Evolutionary conservation across 2,329 filamentous ascomycete genomes (phyloP).

Genomic region (Clarireedia monteithiana): DNA sequence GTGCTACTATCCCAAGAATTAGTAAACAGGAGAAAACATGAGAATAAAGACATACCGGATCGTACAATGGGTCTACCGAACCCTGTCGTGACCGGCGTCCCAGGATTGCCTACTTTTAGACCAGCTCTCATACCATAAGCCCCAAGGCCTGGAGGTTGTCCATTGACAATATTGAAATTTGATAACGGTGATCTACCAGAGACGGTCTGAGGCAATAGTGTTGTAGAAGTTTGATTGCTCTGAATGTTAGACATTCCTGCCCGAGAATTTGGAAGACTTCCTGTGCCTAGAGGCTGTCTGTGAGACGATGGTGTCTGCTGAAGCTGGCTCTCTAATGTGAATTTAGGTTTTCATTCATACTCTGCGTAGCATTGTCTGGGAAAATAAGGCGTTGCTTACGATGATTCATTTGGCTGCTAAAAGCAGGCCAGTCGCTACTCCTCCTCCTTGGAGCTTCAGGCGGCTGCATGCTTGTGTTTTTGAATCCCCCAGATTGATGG

Average conservation of each 20-base stretch:
- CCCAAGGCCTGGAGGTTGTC: conserved; percentile 18
- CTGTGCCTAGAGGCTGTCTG: conserved; percentile 22
- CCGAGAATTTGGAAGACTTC: conserved; percentile 10
- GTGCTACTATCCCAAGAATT: conserved; percentile 18
- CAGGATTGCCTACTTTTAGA: conserved; percentile 28
- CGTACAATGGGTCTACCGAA: conserved; percentile 15
- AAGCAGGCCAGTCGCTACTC: conserved; percentile 18
- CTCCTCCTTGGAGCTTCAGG: conserved; percentile 2
- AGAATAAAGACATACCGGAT: conserved; percentile 21
- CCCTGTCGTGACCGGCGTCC: conserved; percentile 8
- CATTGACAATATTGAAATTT: conserved; percentile 15
- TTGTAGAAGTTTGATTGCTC: conserved; percentile 11
- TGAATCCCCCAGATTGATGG: conserved; percentile 5
- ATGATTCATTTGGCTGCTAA: conserved; percentile 17
- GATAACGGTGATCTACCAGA: conserved; percentile 18
- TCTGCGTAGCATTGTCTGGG: background rate
- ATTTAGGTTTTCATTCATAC: background rate
- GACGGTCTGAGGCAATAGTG: conserved; percentile 16
- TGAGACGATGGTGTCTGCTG: conserved; percentile 27
- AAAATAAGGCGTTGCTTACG: conserved; percentile 9
- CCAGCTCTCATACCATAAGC: conserved; percentile 31
- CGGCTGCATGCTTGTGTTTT: conserved; percentile 7
- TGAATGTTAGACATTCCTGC: conserved; percentile 16
- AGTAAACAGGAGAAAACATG: background rate
- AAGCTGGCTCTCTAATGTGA: conserved; percentile 15